phyloP scores from a whole-genome alignment of 2,329 filamentous ascomycete genomes.

The Aspergillus cejpii region DNA sequence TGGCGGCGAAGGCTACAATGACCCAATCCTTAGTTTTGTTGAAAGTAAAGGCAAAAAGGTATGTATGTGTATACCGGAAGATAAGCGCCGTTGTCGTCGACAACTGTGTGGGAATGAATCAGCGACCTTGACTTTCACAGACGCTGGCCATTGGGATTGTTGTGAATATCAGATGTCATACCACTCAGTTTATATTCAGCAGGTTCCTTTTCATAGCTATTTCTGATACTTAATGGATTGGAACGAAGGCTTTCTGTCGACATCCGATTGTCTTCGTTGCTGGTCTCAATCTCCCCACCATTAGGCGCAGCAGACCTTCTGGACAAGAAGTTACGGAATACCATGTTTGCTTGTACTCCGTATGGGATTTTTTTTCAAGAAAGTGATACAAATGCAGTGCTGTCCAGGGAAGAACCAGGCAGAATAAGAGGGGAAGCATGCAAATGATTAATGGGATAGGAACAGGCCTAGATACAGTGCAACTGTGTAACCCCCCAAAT shows the following conservation, averaged over 20 bases:
- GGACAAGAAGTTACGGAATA: constrained; percentile 66
- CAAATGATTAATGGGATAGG: constrained; percentile 4
- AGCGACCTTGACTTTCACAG: constrained; percentile 2
- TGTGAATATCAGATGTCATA: constrained; percentile 39
- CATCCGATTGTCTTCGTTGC: constrained; percentile 51
- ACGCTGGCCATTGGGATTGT: background rate
- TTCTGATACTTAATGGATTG: constrained; percentile 52
- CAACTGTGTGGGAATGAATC: constrained; percentile 55
- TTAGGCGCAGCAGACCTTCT: constrained; percentile 49
- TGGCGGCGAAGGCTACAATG: constrained; percentile 68
- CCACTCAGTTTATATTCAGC: constrained; percentile 76
- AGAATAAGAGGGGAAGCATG: background rate
- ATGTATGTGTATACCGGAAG: constrained; percentile 59
- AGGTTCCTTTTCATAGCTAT: constrained; percentile 58
- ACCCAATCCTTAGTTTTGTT: constrained; percentile 2
- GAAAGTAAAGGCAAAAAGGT: background rate
- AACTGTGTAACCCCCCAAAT: constrained; percentile 4
- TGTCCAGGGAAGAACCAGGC: background rate
- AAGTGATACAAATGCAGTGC: background rate
- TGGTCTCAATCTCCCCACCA: constrained; percentile 32
- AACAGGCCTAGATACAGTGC: background rate
- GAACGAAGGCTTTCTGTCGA: constrained; percentile 41
- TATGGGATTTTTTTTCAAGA: background rate
- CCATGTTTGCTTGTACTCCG: constrained; percentile 50
- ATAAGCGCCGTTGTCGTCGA: constrained; percentile 92